Conservation (phyloP, 176 grass and related monocot genomes). For the Eleusine indica region DNA sequence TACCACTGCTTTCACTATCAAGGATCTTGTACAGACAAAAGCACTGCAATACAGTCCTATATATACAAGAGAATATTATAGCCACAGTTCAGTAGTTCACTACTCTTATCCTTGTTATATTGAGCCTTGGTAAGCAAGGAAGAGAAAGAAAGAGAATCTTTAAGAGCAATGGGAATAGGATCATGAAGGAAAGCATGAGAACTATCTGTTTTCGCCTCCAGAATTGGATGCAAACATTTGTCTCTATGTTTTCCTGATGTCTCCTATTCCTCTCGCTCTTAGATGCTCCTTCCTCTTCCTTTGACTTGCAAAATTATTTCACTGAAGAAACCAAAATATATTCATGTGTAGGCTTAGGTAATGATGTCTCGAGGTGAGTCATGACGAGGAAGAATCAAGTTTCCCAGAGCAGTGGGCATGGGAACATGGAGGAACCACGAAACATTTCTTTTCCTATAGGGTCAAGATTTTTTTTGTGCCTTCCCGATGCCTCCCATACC, state of each 20-base stretch:
- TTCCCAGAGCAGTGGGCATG: constrained; percentile 22
- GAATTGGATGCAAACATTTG: neutral
- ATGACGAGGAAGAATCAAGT: constrained; percentile 40
- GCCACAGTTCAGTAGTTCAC: neutral
- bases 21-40: neutral
- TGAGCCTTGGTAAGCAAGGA: neutral
- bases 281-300: constrained; percentile 39
- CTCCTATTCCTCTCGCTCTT: constrained; percentile 35
- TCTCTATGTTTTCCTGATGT: constrained; percentile 29
- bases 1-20: neutral
- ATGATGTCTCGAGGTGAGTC: neutral
- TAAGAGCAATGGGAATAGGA: constrained; percentile 34
- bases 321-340: neutral
- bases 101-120: neutral
- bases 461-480: neutral
- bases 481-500: constrained; percentile 31
- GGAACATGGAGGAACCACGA: constrained; percentile 44
- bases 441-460: neutral
- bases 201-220: neutral
- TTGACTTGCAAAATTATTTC: neutral
- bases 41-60: neutral
- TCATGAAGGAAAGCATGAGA: constrained; percentile 39
- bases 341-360: neutral
- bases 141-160: constrained; percentile 15
- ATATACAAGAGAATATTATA: constrained; percentile 13